A percentile compares a stretch with the other conserved stretches of the same genome.
These are phyloP conservation scores for Suillus luteus DNA, from an alignment of 768 basidiomycete genomes.

Conservation along the genomic window DNA sequence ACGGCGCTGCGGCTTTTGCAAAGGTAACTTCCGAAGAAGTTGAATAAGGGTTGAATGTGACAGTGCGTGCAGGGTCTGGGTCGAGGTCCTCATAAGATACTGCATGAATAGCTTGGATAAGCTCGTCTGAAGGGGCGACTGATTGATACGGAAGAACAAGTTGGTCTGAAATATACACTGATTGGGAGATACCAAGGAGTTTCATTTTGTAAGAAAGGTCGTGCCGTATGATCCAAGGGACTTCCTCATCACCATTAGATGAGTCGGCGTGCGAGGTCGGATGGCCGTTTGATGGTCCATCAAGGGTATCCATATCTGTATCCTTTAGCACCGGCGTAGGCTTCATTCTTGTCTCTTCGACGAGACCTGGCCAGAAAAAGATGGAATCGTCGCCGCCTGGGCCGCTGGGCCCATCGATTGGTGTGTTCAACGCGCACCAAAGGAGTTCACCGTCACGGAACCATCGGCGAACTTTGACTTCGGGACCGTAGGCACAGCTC, in stretches of 20 bases:
- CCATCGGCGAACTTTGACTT: conserved; percentile 54
- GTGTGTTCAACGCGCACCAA: conserved; percentile 61
- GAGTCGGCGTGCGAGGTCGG: conserved; percentile 9
- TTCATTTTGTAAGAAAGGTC: conserved; percentile 67
- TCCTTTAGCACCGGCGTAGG: conserved; percentile 40
- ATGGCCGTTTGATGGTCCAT: conserved; percentile 17
- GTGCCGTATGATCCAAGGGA: conserved; percentile 63
- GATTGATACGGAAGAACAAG: conserved; percentile 77
- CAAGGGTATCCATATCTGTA: conserved; percentile 4
- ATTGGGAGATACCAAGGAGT: conserved; percentile 58
- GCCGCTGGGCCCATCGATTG: conserved; percentile 44
- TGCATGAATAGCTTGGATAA: conserved; percentile 51
- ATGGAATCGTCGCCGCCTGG: conserved; percentile 46
- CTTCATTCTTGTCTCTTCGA: conserved; percentile 58
- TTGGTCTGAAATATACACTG: conserved; percentile 51
- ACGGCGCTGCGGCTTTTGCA: conserved; percentile 58
- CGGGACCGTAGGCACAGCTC: conserved; percentile 52
- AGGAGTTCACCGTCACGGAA: conserved; percentile 71
- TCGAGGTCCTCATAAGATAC: conserved; percentile 47
- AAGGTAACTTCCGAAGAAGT: conserved; percentile 35
- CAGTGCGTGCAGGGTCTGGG: conserved; percentile 41
- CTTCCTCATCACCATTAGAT: conserved; percentile 26
- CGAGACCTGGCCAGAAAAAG: conserved; percentile 72
- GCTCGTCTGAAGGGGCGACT: conserved; percentile 52
- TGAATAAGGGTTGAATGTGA: conserved; percentile 52